Conservation (phyloP, 2,329 filamentous ascomycete genomes). For the Stemphylium beticola region DNA sequence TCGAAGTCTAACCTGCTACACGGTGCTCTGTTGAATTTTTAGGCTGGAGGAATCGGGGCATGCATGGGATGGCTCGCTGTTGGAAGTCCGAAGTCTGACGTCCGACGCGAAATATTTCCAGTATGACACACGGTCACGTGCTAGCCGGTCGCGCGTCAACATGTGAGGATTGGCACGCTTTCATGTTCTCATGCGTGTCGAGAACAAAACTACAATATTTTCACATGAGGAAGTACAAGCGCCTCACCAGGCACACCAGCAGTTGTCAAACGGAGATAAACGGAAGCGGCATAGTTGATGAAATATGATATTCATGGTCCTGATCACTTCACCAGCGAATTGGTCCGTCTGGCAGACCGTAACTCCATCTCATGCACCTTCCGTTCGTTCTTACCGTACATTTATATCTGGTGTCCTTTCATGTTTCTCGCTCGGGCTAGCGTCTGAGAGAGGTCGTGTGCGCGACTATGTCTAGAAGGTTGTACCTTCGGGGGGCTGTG, state of each 20-base stretch:
- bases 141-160: not conserved
- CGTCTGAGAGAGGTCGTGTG: not conserved
- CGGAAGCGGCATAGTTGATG: not conserved
- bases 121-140: constrained; percentile 33
- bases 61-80: constrained; percentile 43
- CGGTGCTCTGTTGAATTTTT: constrained; percentile 58
- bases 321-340: constrained; percentile 13
- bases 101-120: constrained; percentile 19
- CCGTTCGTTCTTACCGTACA: constrained; percentile 14
- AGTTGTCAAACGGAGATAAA: not conserved
- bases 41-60: constrained; percentile 55
- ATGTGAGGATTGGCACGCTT: too few relatives aligned
- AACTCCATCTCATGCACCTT: constrained; percentile 44
- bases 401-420: not conserved
- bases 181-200: too few relatives aligned
- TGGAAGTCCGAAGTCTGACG: constrained; percentile 11
- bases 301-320: constrained; percentile 14
- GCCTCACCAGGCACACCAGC: not conserved
- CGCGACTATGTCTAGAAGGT: constrained; percentile 53
- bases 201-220: too few relatives aligned
- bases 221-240: not conserved
- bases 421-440: not conserved
- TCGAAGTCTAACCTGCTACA: constrained; percentile 54
- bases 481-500: constrained; percentile 88
- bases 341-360: constrained; percentile 20